Evolutionary conservation across 441 rosid species (phyloP).

Genomic region (Arabidopsis hybrid): DNA sequence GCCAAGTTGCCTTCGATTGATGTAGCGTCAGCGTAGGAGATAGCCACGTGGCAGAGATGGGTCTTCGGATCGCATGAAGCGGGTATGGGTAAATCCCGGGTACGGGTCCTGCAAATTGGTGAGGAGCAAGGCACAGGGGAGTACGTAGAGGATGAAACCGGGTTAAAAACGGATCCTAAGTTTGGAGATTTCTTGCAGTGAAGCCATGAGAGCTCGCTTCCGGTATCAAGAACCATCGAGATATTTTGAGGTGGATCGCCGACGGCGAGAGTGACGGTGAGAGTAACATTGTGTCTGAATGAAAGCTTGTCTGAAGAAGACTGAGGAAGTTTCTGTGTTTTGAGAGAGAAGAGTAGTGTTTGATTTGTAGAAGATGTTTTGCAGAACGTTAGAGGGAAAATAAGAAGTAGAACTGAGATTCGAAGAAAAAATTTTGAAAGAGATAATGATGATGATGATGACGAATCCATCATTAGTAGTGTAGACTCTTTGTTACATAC

Average conservation of each 20-base stretch:
- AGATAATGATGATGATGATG: slow-evolving; percentile 21
- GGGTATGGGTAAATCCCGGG: slow-evolving; percentile 58
- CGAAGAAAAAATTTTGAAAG: slow-evolving; percentile 33
- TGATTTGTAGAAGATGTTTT: slow-evolving; percentile 46
- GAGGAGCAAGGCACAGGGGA: slow-evolving; percentile 59
- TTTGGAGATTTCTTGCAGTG: slow-evolving; percentile 54
- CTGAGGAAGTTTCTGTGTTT: slow-evolving; percentile 44
- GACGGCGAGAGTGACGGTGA: slow-evolving; percentile 66
- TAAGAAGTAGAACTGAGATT: slow-evolving; percentile 43
- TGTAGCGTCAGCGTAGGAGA: slow-evolving; percentile 66
- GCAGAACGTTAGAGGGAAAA: slow-evolving; percentile 44
- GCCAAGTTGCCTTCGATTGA: slow-evolving; percentile 67
- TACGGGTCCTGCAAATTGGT: slow-evolving; percentile 50
- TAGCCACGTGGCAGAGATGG: slow-evolving; percentile 55
- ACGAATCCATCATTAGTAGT: slow-evolving; percentile 42
- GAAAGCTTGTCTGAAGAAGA: slow-evolving; percentile 56
- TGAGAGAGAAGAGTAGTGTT: slow-evolving; percentile 58
- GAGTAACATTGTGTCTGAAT: slow-evolving; percentile 75
- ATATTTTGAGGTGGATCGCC: slow-evolving; percentile 70
- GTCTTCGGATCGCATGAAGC: slow-evolving; percentile 58
- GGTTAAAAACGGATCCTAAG: slow-evolving; percentile 51
- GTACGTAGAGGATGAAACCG: slow-evolving; percentile 53
- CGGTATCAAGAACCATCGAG: slow-evolving; percentile 76
- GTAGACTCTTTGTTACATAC: slow-evolving; percentile 31
- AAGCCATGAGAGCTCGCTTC: slow-evolving; percentile 80